A percentile compares a stretch with the other conserved stretches of the same genome.
Evolutionary conservation across 2,329 filamentous ascomycete species (phyloP).

Genomic region (Westerdykella ornata): DNA sequence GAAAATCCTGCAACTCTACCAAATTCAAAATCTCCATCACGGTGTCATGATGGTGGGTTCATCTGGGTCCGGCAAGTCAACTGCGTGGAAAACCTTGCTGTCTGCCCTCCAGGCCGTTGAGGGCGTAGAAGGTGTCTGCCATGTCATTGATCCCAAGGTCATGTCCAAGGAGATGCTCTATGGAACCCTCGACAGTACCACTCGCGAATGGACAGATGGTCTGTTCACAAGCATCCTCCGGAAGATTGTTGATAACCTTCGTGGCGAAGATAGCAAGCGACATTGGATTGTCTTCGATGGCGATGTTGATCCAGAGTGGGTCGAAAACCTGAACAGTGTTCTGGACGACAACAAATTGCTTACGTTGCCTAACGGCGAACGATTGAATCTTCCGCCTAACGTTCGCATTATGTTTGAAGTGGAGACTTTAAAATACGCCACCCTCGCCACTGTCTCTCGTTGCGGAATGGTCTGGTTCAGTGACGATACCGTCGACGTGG

Average conservation of each 20-base stretch:
- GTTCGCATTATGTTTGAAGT: constrained; percentile 99
- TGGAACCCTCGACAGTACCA: constrained; percentile 91
- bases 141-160: constrained; percentile 98
- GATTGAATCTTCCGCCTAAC: constrained; percentile 86
- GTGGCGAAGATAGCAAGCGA: constrained; percentile 91
- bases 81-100: constrained; percentile 86
- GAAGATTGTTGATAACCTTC: constrained; percentile 97
- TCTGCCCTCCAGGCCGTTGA: constrained; percentile 89
- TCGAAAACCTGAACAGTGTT: constrained; percentile 99
- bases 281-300: constrained; percentile 99
- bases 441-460: constrained; percentile 95
- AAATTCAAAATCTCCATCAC: constrained; percentile 96
- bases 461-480: constrained; percentile 99
- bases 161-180: constrained; percentile 99
- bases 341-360: constrained; percentile 98
- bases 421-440: constrained; percentile 94
- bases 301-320: constrained; percentile 98
- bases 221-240: constrained; percentile 95
- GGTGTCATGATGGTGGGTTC: constrained; percentile 99
- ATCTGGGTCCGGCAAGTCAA: constrained; percentile 95
- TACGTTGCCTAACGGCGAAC: constrained; percentile 94
- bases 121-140: constrained; percentile 84
- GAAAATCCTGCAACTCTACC: constrained; percentile 92
- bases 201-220: constrained; percentile 97
- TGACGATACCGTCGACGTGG: constrained; percentile 87